Base-by-base conservation (phyloP, 441 rosid genomes). In the Bruguiera hainesii region DNA sequence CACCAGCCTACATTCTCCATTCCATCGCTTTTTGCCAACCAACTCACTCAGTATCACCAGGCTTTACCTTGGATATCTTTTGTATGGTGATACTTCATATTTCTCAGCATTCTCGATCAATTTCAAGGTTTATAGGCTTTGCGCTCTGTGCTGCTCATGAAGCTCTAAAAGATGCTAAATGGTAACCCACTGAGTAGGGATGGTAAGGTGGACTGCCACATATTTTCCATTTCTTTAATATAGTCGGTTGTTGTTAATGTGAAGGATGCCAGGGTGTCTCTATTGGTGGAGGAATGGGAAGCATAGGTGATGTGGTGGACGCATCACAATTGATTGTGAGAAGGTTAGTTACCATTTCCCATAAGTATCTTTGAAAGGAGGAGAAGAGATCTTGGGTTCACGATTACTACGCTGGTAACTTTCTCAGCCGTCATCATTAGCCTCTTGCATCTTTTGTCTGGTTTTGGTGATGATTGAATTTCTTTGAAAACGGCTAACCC, bases 91-190 rank as follows among this genome's bases (percentile, higher is more conserved):
- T 29, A 52, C 57, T 72, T 69, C 63, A 18, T 69, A 64, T 73
- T 63, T 58, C 51, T 55, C 55, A 86, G 98, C 90, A 91, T 73
- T 82, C 82, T 56, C 77, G 87, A 35, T 87, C 96, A 7, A 80
- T 88, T 72, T 76, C 92, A 49, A 91, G 86, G 71, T 93, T 91
- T 73, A 93, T 91, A 59, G 91, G 86, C 42, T 91, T 86, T 79
- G 97, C 96, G 4, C 69, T 91, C 56, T 91, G 97, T 80, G 97
- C 97, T 23, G 87, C 91, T 66, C 93, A 88, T 77, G 97, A 91
- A 84, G 96, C 96, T 60, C 73, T 89, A 60, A 83, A 80, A 69
- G 96, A 91, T 82, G 97, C 96, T 68, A 77, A 84, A 19, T 91
- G 97, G 98, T 61, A 72, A 59, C 89, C 93, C 56, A 73, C 81